phyloP scores from a whole-genome alignment of 805 yeast genomes.

The Candida khao-thaluensis region DNA sequence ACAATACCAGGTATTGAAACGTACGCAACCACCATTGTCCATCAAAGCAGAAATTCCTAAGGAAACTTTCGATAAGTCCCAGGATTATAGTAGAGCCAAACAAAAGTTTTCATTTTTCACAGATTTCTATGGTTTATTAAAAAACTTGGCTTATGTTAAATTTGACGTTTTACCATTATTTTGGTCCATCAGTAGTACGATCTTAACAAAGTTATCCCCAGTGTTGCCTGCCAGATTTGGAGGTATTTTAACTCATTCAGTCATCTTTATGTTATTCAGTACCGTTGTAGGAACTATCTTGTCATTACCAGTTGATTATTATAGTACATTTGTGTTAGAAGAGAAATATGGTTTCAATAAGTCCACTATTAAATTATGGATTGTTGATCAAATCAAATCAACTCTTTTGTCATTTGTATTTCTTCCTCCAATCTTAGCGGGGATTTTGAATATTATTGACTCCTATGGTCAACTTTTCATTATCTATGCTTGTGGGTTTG shows the following conservation, averaged over 20 bases:
- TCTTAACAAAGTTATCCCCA: constrained; percentile 54
- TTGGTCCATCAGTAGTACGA: constrained; percentile 52
- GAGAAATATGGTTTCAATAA: constrained; percentile 94
- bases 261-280: constrained; percentile 55
- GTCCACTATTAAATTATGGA: constrained; percentile 68
- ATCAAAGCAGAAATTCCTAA: constrained; percentile 65
- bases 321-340: constrained; percentile 83
- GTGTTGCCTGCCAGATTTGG: constrained; percentile 33
- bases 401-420: constrained; percentile 52
- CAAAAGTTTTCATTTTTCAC: constrained; percentile 63
- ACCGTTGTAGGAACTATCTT: constrained; percentile 53
- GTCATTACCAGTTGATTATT: constrained; percentile 69
- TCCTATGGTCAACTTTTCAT: constrained; percentile 79
- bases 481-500: constrained; percentile 71
- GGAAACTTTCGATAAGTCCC: constrained; percentile 74
- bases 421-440: constrained; percentile 73
- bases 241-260: constrained; percentile 70
- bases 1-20: constrained; percentile 66
- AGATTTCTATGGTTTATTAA: constrained; percentile 49
- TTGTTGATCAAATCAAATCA: constrained; percentile 68
- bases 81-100: constrained; percentile 77
- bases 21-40: constrained; percentile 61
- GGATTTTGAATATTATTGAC: constrained; percentile 76
- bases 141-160: constrained; percentile 58
- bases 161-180: constrained; percentile 49